Evolutionary conservation across 2,329 filamentous ascomycete genomes (phyloP).

Genomic region (Pyricularia pennisetigena): DNA sequence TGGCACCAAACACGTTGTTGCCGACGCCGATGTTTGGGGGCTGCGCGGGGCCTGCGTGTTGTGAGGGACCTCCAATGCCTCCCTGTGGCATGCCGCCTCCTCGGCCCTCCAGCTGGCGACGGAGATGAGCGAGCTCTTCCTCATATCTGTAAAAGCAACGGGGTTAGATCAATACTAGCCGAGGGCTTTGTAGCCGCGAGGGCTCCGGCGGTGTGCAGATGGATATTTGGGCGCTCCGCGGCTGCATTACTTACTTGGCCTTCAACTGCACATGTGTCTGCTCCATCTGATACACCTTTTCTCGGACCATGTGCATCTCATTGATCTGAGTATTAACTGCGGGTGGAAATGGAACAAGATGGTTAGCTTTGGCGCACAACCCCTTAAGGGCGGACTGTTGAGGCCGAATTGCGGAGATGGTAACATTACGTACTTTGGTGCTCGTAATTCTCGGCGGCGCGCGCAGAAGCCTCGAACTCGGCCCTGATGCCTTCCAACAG

Average conservation of each 20-base stretch:
- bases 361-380: conserved; percentile 9
- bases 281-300: conserved; percentile 90
- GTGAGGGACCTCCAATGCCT: conserved; percentile 57
- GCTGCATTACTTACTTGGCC: conserved; percentile 59
- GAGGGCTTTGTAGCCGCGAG: background rate
- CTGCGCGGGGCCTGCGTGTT: conserved; percentile 71
- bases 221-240: background rate
- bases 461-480: conserved; percentile 81
- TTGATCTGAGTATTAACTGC: conserved; percentile 82
- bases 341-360: conserved; percentile 14
- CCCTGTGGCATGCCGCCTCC: conserved; percentile 51
- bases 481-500: conserved; percentile 81
- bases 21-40: conserved; percentile 86
- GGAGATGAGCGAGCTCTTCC: conserved; percentile 76
- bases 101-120: conserved; percentile 74
- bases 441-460: conserved; percentile 78
- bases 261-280: conserved; percentile 83
- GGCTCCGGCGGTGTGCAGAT: background rate
- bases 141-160: conserved; percentile 59
- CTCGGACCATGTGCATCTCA: conserved; percentile 88
- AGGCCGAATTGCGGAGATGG: background rate
- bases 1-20: conserved; percentile 86
- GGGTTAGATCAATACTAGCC: conserved; percentile 6
- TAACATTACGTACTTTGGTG: conserved; percentile 67
- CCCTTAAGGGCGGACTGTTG: background rate